These are phyloP conservation scores for Myxozyma mucilagina DNA, from an alignment of 805 yeast species.

Conservation along the genomic window DNA sequence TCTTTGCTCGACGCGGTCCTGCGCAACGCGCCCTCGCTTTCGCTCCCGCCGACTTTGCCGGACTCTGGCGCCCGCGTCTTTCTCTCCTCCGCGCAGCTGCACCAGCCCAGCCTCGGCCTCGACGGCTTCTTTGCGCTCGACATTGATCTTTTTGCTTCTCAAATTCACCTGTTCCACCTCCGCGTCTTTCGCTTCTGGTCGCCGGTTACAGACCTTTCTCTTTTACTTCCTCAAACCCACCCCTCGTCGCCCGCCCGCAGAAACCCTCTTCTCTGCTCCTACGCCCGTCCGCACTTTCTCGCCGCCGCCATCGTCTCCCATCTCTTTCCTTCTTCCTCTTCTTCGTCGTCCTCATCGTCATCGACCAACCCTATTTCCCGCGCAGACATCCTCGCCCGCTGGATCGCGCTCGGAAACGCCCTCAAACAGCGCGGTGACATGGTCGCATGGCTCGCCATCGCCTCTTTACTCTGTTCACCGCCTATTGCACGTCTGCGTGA, in stretches of 20 bases:
- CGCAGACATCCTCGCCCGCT: constrained; percentile 68
- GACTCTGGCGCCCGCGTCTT: too few species aligned
- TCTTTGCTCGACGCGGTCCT: constrained; percentile 6
- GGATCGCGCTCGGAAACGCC: constrained; percentile 81
- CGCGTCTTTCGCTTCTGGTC: constrained; percentile 71
- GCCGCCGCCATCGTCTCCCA: constrained; percentile 71
- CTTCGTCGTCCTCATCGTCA: constrained; percentile 34
- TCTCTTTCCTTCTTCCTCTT: constrained; percentile 45
- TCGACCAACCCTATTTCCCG: constrained; percentile 45
- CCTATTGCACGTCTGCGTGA: constrained; percentile 73
- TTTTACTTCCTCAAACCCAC: constrained; percentile 56
- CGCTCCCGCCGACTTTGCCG: too few species aligned
- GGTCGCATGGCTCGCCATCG: constrained; percentile 92
- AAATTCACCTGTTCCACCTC: constrained; percentile 66
- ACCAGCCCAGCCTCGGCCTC: constrained; percentile 34
- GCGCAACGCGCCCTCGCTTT: constrained; percentile 3
- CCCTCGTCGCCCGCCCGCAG: constrained; percentile 44
- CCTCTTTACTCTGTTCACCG: constrained; percentile 76
- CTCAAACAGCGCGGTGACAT: constrained; percentile 83
- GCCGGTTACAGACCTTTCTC: constrained; percentile 73
- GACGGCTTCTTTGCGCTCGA: constrained; percentile 58
- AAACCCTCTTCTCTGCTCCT: constrained; percentile 78
- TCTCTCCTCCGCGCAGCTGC: neutral
- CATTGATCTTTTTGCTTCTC: constrained; percentile 56
- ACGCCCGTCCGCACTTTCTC: constrained; percentile 71